These are phyloP conservation scores for Veloporphyrellus conicus DNA, from an alignment of 1,284 basidiomycete species.

Conservation along the genomic window DNA sequence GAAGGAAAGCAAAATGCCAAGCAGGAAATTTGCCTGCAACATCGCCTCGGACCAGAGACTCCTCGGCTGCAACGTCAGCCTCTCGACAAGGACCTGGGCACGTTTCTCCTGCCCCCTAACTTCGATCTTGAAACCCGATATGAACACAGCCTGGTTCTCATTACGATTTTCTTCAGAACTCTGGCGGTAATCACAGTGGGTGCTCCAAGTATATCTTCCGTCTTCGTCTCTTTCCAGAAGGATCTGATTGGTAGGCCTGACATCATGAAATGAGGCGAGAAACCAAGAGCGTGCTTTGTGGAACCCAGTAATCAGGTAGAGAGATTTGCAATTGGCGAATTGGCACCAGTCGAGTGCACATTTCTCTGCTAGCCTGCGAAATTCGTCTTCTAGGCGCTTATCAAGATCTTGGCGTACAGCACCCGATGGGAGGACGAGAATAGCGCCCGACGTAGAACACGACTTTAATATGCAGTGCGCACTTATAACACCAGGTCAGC, in stretches of 20 bases:
- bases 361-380: not conserved
- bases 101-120: not conserved
- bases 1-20: no score
- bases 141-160: not conserved
- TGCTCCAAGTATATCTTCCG: no score
- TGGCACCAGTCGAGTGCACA: conserved; percentile 1
- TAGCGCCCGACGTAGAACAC: not conserved
- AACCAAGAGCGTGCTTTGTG: conserved; percentile 10
- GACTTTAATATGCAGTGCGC: not conserved
- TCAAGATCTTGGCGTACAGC: not conserved
- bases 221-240: no score
- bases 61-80: no score
- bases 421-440: conserved; percentile 12
- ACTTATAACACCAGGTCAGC: not conserved
- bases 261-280: conserved; percentile 6
- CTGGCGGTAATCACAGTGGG: no score
- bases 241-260: no score
- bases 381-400: not conserved
- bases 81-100: no score
- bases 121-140: not conserved
- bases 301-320: conserved; percentile 13
- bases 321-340: not conserved
- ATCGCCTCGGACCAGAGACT: no score
- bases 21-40: no score
- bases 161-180: not conserved